Base-by-base conservation (phyloP, 768 basidiomycete species). In the Obba rivulosa region DNA sequence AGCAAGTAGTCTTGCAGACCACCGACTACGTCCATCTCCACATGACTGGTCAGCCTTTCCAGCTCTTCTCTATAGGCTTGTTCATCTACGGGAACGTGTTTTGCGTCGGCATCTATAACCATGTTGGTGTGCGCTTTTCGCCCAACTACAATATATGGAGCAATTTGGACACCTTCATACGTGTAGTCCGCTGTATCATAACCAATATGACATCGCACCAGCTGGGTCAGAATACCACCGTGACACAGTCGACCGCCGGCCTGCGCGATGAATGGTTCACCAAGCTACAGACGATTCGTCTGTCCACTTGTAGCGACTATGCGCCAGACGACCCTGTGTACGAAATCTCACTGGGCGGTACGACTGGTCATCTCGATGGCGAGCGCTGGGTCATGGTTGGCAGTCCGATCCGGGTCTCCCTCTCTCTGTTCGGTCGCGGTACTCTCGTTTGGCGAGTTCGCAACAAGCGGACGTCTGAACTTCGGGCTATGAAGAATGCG, bases 71-170 rank as follows among this genome's bases (percentile, higher is more conserved):
- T 4, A 47, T 65, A 28, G 58, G 57, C 35, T 34, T 66, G 13
- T 53, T 68, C n/a, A 62, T 67, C 44, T 66, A 58, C 45, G 64
- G 66, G 7, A 48, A 46, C 13, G 22, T 57, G 14, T 68, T 68
- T 45, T 61, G 53, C 34, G 63, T 67, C 34, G 63, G 52, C 13
- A 63, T 66, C 36, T 67, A 62, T 46, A 64, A 67, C 43, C 62
- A 62, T 35, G 60, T 46, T 21, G 66, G 66, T 8, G 59, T 62
- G 25, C 38, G 43, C 13, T 48, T 64, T 45, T 67, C 64, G 21
- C 54, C 53, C 9, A 43, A 45, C 25, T 52, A 51, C 42, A 48
- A 66, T 43, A 62, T 67, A 50, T 59, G 45, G 43, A 17, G 35
- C 8, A 45, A 65, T 37, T 45, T 49, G 3, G 46, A 54, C n/a